Base-by-base conservation (phyloP, 2,329 filamentous ascomycete genomes). In the Aspergillus unguis region DNA sequence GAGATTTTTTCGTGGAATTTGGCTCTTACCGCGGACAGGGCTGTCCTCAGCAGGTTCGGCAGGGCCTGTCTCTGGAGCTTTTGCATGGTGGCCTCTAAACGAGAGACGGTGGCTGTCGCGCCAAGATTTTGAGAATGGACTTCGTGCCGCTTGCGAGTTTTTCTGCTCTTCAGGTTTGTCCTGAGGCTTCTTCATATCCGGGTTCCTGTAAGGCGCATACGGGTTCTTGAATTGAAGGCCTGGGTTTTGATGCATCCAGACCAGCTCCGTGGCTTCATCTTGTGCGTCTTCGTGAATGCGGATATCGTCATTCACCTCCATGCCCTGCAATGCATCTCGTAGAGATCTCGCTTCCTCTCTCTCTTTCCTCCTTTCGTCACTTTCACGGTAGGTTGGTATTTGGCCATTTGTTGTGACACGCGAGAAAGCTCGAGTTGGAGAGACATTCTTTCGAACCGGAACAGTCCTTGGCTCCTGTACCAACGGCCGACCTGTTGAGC, bases 221-320 rank as follows among this genome's bases (percentile, higher is more conserved):
- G 80, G 76, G 55, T 78, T 79, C 46, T 72, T 74, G 41, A 71
- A 74, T 2, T 76, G 70, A 28, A 77, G 70, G 5, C 76, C 74
- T 9, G 81, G 78, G 58, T 82, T 80, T 58, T 77, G 77, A 64
- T 86, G 83, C 63, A 80, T 81, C 77, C 79, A 82, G n/a, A 86
- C 83, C 33, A 86, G 71, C 59, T 85, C 80, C 0, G 81, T 80
- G 9, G 84, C 84, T 65, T 86, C 84, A 48, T 84, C 78, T 60
- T 83, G 80, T 10, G 84, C 84, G 8, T 80, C 79, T 28, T 73
- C 66, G 59, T 83, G 81, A 26, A 86, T 62, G 47, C 73, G 74
- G 25, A 64, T 54, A 48, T 85, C 83, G 40, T 82, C 77, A 26
- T 80, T 70, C 25, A 83, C 58, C 59, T 85, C 81, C 72, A 85